Conservation (phyloP, 164 flowering plant genomes). For the Magnolia changhungtana region DNA sequence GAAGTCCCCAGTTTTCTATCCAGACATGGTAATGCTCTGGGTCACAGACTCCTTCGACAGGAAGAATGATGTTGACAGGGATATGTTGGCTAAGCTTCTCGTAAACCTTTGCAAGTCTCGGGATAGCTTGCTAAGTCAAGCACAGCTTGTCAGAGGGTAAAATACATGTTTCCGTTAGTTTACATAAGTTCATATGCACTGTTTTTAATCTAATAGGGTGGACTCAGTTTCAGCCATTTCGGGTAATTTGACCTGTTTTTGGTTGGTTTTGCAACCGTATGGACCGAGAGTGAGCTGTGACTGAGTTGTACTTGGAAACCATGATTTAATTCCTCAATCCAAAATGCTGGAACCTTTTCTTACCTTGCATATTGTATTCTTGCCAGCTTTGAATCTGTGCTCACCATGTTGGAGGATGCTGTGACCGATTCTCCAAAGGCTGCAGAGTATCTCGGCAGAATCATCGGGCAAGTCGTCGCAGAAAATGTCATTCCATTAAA, state of each 20-base stretch:
- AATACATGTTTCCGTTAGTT: background rate
- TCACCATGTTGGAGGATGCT: slow-evolving; percentile 59
- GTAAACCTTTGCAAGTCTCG: slow-evolving; percentile 44
- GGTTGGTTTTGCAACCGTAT: background rate
- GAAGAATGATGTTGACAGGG: slow-evolving; percentile 75
- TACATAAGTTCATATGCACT: background rate
- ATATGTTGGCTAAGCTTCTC: slow-evolving; percentile 62
- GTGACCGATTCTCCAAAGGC: slow-evolving; percentile 83
- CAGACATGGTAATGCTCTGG: slow-evolving; percentile 63
- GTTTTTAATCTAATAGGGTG: background rate
- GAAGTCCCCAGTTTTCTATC: slow-evolving; percentile 57
- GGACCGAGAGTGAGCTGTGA: too few relatives aligned
- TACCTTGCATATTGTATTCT: background rate
- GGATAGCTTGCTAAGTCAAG: slow-evolving; percentile 39
- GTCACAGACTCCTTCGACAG: slow-evolving; percentile 80
- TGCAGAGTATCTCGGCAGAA: slow-evolving; percentile 60
- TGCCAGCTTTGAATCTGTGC: slow-evolving; percentile 45
- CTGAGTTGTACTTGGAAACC: background rate
- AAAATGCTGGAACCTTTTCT: background rate
- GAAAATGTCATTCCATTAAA: slow-evolving; percentile 52
- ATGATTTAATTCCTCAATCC: background rate
- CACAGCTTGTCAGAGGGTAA: slow-evolving; percentile 70
- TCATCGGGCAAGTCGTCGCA: slow-evolving; percentile 47
- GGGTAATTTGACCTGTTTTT: background rate
- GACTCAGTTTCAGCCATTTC: background rate